A percentile compares a stretch with the other conserved stretches of the same genome.
phyloP scores from a whole-genome alignment of 2,329 filamentous ascomycete species.

The Sporothrix inflata region DNA sequence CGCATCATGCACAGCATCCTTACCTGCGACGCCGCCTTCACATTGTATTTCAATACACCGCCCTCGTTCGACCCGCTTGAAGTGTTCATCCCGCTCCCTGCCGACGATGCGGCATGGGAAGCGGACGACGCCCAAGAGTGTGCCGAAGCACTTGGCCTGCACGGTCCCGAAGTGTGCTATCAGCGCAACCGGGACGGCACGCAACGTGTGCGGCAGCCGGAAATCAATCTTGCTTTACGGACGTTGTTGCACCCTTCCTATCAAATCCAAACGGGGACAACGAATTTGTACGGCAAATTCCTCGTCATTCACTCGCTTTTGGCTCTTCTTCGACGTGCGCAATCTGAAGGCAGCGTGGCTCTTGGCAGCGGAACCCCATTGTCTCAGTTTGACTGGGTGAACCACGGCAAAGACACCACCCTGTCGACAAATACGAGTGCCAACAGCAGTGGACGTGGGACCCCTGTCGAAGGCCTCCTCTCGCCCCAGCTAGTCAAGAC shows the following conservation, averaged over 20 bases:
- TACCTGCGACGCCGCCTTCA: conserved; percentile 65
- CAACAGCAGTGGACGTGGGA: conserved; percentile 51
- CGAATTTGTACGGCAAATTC: conserved; percentile 75
- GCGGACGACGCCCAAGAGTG: conserved; percentile 62
- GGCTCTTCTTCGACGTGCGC: conserved; percentile 57
- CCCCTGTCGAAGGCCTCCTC: conserved; percentile 50
- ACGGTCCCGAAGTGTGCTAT: conserved; percentile 59
- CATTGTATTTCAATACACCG: conserved; percentile 71
- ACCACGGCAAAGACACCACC: conserved; percentile 43
- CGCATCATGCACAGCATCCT: conserved; percentile 68
- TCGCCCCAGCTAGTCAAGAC: conserved; percentile 53
- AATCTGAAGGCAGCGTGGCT: conserved; percentile 46
- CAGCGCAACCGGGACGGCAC: conserved; percentile 64
- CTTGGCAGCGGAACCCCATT: conserved; percentile 56
- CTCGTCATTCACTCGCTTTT: conserved; percentile 72
- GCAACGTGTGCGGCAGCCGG: conserved; percentile 65
- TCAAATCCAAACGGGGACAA: conserved; percentile 65
- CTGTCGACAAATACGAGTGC: conserved; percentile 47
- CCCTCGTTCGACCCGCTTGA: conserved; percentile 67
- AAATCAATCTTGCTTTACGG: conserved; percentile 63
- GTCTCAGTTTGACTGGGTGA: conserved; percentile 61
- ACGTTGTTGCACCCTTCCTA: conserved; percentile 62
- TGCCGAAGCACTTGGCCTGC: conserved; percentile 66
- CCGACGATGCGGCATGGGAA: conserved; percentile 76
- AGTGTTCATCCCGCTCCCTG: conserved; percentile 68